A percentile compares a stretch with the other conserved stretches of the same genome.
These are phyloP conservation scores for Leishmania turanica DNA, from an alignment of 208 protist genomes.

Conservation along the genomic window DNA sequence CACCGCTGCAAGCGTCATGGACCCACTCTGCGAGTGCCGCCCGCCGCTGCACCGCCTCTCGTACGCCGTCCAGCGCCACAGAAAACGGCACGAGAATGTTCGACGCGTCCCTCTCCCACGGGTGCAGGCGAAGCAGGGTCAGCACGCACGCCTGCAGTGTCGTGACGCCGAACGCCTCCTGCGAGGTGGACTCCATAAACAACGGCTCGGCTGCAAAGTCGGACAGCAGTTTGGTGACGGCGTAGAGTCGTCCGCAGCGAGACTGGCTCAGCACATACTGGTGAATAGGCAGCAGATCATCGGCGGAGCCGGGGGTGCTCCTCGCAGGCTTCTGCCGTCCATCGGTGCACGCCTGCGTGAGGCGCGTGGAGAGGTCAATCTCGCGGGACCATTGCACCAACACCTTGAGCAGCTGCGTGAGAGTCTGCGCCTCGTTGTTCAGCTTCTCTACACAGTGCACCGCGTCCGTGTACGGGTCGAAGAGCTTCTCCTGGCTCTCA, in stretches of 20 bases:
- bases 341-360: slow-evolving; percentile 53
- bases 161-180: slow-evolving; percentile 78
- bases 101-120: slow-evolving; percentile 49
- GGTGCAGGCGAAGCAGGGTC: slow-evolving; percentile 60
- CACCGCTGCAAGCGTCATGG: not conserved
- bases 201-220: slow-evolving; percentile 65
- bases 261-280: slow-evolving; percentile 82
- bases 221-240: slow-evolving; percentile 63
- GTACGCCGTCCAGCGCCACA: slow-evolving; percentile 13
- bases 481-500: slow-evolving; percentile 55
- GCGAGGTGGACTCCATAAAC: slow-evolving; percentile 77
- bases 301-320: slow-evolving; percentile 52
- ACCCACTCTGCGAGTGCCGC: slow-evolving; percentile 4
- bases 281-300: slow-evolving; percentile 90
- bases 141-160: slow-evolving; percentile 81
- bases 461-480: slow-evolving; percentile 86
- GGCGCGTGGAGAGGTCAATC: slow-evolving; percentile 76
- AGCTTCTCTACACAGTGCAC: slow-evolving; percentile 77
- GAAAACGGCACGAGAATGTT: slow-evolving; percentile 52
- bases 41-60: slow-evolving; percentile 8
- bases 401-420: slow-evolving; percentile 64
- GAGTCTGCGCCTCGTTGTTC: slow-evolving; percentile 34
- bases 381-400: slow-evolving; percentile 79
- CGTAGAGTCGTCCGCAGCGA: slow-evolving; percentile 49
- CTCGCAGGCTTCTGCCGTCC: not conserved